Conservation (phyloP, 2,329 filamentous ascomycete genomes). For the Elsinoe australis region DNA sequence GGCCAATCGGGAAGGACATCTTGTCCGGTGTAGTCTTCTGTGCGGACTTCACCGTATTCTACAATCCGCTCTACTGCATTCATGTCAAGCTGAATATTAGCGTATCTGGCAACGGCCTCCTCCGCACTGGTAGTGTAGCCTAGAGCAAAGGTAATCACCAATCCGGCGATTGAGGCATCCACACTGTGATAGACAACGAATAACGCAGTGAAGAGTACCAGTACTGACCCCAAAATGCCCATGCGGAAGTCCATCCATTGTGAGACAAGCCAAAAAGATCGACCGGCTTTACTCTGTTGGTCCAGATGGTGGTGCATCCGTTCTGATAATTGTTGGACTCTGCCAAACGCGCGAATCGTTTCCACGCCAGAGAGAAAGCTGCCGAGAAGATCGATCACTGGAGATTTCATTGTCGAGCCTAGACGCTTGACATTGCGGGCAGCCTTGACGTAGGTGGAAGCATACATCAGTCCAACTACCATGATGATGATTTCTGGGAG, state of each 20-base stretch:
- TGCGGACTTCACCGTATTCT: slow-evolving; percentile 84
- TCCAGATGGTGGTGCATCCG: background rate
- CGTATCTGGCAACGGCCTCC: background rate
- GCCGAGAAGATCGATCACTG: slow-evolving; percentile 82
- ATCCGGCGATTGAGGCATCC: background rate
- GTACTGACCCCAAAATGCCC: background rate
- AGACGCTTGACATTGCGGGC: slow-evolving; percentile 92
- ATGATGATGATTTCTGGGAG: background rate
- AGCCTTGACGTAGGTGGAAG: background rate
- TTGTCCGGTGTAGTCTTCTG: slow-evolving; percentile 79
- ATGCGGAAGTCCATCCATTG: slow-evolving; percentile 7
- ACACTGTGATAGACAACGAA: background rate
- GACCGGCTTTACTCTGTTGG: background rate
- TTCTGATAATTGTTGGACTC: background rate
- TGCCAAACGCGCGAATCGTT: slow-evolving; percentile 58
- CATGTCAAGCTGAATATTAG: slow-evolving; percentile 5
- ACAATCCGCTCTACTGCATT: slow-evolving; percentile 81
- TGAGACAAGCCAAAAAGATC: background rate
- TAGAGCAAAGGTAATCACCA: slow-evolving; percentile 1
- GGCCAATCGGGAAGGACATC: slow-evolving; percentile 88
- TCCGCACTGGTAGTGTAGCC: background rate
- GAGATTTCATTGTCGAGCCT: slow-evolving; percentile 78
- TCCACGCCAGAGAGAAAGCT: slow-evolving; percentile 78
- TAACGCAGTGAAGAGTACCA: background rate
- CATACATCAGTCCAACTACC: background rate